Evolutionary conservation across 495 filamentous ascomycete species (phyloP), one percentile per base, ranked within the genome.

Genomic region (Cladorrhinum samala): DNA sequence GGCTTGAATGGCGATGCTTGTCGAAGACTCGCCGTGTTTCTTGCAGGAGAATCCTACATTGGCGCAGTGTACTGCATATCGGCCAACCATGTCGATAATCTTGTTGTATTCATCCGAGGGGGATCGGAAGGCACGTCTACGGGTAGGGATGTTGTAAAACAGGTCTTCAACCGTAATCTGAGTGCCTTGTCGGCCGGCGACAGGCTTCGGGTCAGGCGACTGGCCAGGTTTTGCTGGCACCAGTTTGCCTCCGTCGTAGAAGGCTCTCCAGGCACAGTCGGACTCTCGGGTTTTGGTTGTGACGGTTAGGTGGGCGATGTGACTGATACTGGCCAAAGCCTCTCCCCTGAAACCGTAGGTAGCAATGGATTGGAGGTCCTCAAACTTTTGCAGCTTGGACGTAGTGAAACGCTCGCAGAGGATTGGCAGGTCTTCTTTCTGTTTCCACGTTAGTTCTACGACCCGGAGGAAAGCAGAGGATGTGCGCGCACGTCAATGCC

Each of bases 281-380:
- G 91, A 95, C 42, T 91, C 85, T 37, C 86, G 85, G 9, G 91
- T 97, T 69, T 88, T 94, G 1, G 94, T 97, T 9, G 92, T 96
- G 24, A 99, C 88, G 1, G 86, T 89, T 24, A 99, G 78, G 72
- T 97, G 94, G 45, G 94, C 91, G 57, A 97, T 96, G 70, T 98
- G 93, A 63, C 93, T 97, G 67, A 99, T 99, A 76, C 92, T 96
- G 9, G 94, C 94, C 59, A 99, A 71, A 9, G 94, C 94, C 71
- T 99, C 94, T 44, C 94, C 94, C 24, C 94, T 87, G 65, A 99
- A 99, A 23, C 94, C 94, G 66, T 99, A 99, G 13, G 94, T 97
- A 23, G 84, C 84, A 56, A 99, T 97, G 17, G 83, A 88, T 13
- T 83, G 82, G 50, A 99, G 77, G 66, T 99, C 94, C 65, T 99